phyloP scores from a whole-genome alignment of 345 rosid genomes.

The Nasturtium officinale region DNA sequence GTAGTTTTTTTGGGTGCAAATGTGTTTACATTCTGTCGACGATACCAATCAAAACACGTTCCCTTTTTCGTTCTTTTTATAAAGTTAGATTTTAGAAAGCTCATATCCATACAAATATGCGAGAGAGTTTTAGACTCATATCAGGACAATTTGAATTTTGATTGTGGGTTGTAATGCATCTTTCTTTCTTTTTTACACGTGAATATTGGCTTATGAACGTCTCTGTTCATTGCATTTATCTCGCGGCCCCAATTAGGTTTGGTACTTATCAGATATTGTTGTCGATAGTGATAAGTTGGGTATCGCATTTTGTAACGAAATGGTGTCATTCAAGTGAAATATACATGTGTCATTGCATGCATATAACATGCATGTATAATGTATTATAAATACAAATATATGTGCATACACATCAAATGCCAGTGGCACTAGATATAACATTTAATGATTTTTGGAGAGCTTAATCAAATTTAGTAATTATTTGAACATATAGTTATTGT shows the following conservation, averaged over 20 bases:
- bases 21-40: too few relatives aligned
- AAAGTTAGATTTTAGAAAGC: not conserved
- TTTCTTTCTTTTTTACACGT: constrained; percentile 18
- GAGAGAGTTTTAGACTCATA: constrained; percentile 11
- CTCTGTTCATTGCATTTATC: constrained; percentile 5
- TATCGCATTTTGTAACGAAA: constrained; percentile 24
- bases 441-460: not conserved
- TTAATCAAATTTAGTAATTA: not conserved
- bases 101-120: constrained; percentile 9
- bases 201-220: constrained; percentile 10
- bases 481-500: not conserved
- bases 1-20: not conserved
- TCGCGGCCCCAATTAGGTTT: not conserved
- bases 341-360: constrained; percentile 42
- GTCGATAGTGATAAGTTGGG: constrained; percentile 31
- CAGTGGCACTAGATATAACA: not conserved
- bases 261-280: constrained; percentile 35
- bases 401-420: not conserved
- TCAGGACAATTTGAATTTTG: constrained; percentile 38
- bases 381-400: not conserved
- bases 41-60: not conserved
- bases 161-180: constrained; percentile 29
- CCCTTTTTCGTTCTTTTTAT: not conserved
- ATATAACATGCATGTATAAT: not conserved
- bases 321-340: constrained; percentile 26